phyloP scores from a whole-genome alignment of 2,329 filamentous ascomycete genomes.

The Cladophialophora chaetospira region DNA sequence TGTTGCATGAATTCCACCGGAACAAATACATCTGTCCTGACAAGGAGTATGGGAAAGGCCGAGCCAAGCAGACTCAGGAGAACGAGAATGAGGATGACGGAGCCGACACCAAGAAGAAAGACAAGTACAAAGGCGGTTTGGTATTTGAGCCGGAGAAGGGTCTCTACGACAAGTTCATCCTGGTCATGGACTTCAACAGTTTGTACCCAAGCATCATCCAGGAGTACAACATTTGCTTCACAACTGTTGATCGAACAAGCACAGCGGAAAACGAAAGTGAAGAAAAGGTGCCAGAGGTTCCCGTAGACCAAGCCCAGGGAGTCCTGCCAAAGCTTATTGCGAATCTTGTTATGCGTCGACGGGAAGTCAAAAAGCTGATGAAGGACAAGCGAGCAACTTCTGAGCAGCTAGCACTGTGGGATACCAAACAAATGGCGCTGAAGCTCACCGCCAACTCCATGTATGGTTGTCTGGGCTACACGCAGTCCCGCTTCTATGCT shows the following conservation, averaged over 20 bases:
- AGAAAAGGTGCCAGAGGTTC: slow-evolving; percentile 82
- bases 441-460: slow-evolving; percentile 99
- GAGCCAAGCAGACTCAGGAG: slow-evolving; percentile 72
- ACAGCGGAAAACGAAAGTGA: slow-evolving; percentile 71
- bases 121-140: slow-evolving; percentile 98
- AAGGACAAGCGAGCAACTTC: slow-evolving; percentile 84
- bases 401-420: slow-evolving; percentile 90
- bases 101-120: slow-evolving; percentile 86
- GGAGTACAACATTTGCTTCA: slow-evolving; percentile 99
- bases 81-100: slow-evolving; percentile 65
- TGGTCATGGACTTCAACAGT: slow-evolving; percentile 99
- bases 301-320: slow-evolving; percentile 71
- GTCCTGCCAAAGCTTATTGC: slow-evolving; percentile 89
- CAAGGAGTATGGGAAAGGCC: slow-evolving; percentile 79
- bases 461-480: slow-evolving; percentile 98
- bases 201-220: slow-evolving; percentile 98
- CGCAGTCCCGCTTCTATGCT: slow-evolving; percentile 95
- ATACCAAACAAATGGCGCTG: slow-evolving; percentile 94
- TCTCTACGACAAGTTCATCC: slow-evolving; percentile 94
- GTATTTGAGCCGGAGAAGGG: slow-evolving; percentile 98
- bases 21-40: slow-evolving; percentile 99
- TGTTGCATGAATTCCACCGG: slow-evolving; percentile 92
- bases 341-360: slow-evolving; percentile 83
- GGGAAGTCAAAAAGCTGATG: slow-evolving; percentile 95
- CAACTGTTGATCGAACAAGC: slow-evolving; percentile 79